Conservation (phyloP, 208 protist genomes). For the Leishmania braziliensis region DNA sequence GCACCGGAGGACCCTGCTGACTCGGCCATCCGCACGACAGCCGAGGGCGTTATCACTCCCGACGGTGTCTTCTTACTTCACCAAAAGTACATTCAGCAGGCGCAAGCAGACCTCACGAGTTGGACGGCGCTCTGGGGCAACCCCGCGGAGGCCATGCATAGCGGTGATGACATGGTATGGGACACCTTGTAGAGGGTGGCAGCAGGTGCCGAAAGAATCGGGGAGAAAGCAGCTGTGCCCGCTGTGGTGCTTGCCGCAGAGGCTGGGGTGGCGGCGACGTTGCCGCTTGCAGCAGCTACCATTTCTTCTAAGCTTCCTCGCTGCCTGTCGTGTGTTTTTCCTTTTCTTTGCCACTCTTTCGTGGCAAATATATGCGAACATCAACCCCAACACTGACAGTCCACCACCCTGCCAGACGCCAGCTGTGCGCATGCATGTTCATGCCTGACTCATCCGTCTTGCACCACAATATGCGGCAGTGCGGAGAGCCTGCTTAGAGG, state of each 20-base stretch:
- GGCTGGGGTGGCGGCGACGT: background rate
- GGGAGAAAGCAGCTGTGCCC: background rate
- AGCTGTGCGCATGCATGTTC: background rate
- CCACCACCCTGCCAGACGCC: background rate
- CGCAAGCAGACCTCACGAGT: slow-evolving; percentile 19
- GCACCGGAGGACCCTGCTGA: slow-evolving; percentile 3
- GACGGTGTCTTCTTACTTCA: slow-evolving; percentile 44
- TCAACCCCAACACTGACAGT: background rate
- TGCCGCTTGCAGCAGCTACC: background rate
- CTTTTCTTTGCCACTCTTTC: background rate
- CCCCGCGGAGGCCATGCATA: background rate
- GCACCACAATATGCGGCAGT: background rate
- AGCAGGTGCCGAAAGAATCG: background rate
- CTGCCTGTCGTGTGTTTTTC: background rate
- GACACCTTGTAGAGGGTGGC: slow-evolving; percentile 7
- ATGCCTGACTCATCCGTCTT: background rate
- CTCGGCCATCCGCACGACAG: slow-evolving; percentile 23
- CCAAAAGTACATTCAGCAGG: slow-evolving; percentile 51
- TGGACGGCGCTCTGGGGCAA: background rate
- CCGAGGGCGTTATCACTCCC: slow-evolving; percentile 20
- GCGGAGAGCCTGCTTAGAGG: background rate
- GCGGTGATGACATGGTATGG: slow-evolving; percentile 28
- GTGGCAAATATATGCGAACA: background rate
- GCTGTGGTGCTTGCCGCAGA: background rate
- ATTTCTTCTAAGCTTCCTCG: background rate